These are phyloP conservation scores for Perkinsus marinus DNA, from an alignment of 169 alveolate genomes.

Conservation along the genomic window DNA sequence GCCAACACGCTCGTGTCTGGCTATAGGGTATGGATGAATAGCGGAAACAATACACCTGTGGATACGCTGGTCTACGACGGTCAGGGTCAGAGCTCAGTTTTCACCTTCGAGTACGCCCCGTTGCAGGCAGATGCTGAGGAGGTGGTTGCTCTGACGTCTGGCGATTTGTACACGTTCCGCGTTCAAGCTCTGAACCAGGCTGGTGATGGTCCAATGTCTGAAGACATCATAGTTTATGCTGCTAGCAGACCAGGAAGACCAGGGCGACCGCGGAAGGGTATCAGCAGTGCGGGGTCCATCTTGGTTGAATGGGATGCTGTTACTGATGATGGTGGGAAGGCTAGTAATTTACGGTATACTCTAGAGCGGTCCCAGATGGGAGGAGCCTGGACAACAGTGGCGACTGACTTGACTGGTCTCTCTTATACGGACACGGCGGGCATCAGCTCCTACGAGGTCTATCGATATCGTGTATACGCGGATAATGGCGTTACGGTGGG, in stretches of 20 bases:
- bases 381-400: slow-evolving; percentile 7
- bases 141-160: slow-evolving; percentile 13
- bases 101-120: slow-evolving; percentile 15
- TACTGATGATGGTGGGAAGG: slow-evolving; percentile 8
- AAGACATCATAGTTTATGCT: slow-evolving; percentile 2
- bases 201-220: slow-evolving; percentile 17
- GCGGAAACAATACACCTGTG: slow-evolving; percentile 16
- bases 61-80: slow-evolving; percentile 21
- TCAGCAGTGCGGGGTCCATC: slow-evolving; percentile 1
- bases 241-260: slow-evolving; percentile 23
- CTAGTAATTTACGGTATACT: slow-evolving; percentile 7
- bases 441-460: neutral
- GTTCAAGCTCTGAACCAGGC: slow-evolving; percentile 15
- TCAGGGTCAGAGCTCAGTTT: neutral
- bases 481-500: neutral
- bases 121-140: slow-evolving; percentile 11
- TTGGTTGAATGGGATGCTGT: slow-evolving; percentile 16
- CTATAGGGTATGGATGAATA: slow-evolving; percentile 23
- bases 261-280: slow-evolving; percentile 7
- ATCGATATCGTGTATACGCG: neutral
- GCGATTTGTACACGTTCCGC: slow-evolving; percentile 18
- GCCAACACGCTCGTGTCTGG: slow-evolving; percentile 12
- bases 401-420: neutral
- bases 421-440: slow-evolving; percentile 7
- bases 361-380: slow-evolving; percentile 10